Conservation (phyloP, 2,329 filamentous ascomycete genomes). For the Colletotrichum sojae region DNA sequence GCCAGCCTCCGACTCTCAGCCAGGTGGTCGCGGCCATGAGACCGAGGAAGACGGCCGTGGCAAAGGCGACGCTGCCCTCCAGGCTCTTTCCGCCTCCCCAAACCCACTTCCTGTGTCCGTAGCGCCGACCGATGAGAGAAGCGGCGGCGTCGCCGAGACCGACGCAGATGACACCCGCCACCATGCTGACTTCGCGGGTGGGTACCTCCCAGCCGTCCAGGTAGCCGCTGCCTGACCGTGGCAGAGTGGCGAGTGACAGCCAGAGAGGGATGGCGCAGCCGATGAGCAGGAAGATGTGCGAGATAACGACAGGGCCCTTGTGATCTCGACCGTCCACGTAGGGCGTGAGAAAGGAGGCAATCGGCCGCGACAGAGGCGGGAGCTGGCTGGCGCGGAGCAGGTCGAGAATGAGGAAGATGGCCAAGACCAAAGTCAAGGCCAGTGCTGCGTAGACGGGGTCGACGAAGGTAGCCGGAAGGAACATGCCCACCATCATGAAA, state of each 20-base stretch:
- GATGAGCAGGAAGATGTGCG: slow-evolving; percentile 94
- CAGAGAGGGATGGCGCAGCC: slow-evolving; percentile 96
- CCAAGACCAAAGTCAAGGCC: slow-evolving; percentile 83
- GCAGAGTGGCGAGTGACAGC: slow-evolving; percentile 82
- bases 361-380: slow-evolving; percentile 87
- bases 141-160: slow-evolving; percentile 96
- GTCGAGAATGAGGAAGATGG: slow-evolving; percentile 90
- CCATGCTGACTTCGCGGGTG: slow-evolving; percentile 86
- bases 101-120: slow-evolving; percentile 90
- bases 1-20: slow-evolving; percentile 84
- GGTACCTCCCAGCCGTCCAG: slow-evolving; percentile 83
- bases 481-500: slow-evolving; percentile 98
- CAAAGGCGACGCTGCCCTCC: slow-evolving; percentile 89
- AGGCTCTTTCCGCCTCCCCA: slow-evolving; percentile 98
- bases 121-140: slow-evolving; percentile 88
- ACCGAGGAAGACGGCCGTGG: slow-evolving; percentile 81
- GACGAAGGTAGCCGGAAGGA: slow-evolving; percentile 87
- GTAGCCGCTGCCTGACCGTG: slow-evolving; percentile 67
- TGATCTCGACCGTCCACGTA: slow-evolving; percentile 96
- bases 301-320: slow-evolving; percentile 93
- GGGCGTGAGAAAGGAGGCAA: slow-evolving; percentile 89
- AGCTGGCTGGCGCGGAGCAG: slow-evolving; percentile 91
- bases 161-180: slow-evolving; percentile 93
- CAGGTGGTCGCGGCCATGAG: slow-evolving; percentile 79
- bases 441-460: slow-evolving; percentile 88